A percentile compares a stretch with the other conserved stretches of the same genome.
Conservation (phyloP, 805 yeast species). For the Ogataea nonfermentans region DNA sequence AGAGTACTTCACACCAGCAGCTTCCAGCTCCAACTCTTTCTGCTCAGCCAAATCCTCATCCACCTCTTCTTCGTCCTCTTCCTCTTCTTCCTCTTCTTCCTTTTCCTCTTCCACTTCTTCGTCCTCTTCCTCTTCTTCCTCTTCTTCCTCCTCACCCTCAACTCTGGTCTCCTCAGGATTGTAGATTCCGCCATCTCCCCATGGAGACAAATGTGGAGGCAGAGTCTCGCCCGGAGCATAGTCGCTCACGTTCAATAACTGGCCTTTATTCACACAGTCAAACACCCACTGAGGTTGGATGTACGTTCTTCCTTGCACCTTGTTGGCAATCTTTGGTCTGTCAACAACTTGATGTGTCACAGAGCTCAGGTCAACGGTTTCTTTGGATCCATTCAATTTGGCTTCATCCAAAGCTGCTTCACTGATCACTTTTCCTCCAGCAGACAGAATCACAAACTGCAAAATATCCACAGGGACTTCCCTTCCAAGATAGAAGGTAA, state of each 20-base stretch:
- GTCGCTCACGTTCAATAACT: slow-evolving; percentile 69
- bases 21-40: slow-evolving; percentile 87
- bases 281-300: slow-evolving; percentile 98
- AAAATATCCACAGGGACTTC: slow-evolving; percentile 92
- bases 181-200: slow-evolving; percentile 95
- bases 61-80: slow-evolving; percentile 49
- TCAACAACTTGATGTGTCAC: slow-evolving; percentile 95
- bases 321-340: slow-evolving; percentile 75
- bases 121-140: slow-evolving; percentile 46
- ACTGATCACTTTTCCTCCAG: slow-evolving; percentile 82
- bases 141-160: slow-evolving; percentile 48
- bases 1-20: slow-evolving; percentile 78
- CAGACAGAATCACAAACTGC: slow-evolving; percentile 81
- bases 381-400: slow-evolving; percentile 43
- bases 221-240: slow-evolving; percentile 93
- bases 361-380: slow-evolving; percentile 55
- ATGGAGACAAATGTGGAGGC: slow-evolving; percentile 97
- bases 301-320: slow-evolving; percentile 89
- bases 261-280: slow-evolving; percentile 79
- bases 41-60: slow-evolving; percentile 59
- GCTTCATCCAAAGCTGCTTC: slow-evolving; percentile 86
- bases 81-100: slow-evolving; percentile 54
- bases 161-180: slow-evolving; percentile 65
- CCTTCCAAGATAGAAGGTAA: slow-evolving; percentile 86
- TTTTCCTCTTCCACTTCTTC: slow-evolving; percentile 51